These are phyloP conservation scores for Dryadomyces quercus-mongolicae DNA, from an alignment of 2,329 filamentous ascomycete species.

Conservation along the genomic window DNA sequence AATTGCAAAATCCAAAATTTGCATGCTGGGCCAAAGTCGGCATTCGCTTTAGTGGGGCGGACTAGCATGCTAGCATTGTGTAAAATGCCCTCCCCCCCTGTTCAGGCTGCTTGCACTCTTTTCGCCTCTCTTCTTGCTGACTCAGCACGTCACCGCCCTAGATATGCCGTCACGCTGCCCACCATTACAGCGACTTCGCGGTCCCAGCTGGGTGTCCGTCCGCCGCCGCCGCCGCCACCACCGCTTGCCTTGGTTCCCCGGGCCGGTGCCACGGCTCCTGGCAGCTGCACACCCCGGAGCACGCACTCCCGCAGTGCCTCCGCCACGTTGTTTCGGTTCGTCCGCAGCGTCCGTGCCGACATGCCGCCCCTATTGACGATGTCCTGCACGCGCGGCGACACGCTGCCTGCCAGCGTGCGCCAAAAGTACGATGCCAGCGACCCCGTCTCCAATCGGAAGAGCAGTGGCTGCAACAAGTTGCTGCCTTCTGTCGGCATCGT, in stretches of 20 bases:
- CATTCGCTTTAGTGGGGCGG: not conserved
- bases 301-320: slow-evolving; percentile 78
- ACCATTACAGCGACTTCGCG: slow-evolving; percentile 93
- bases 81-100: not conserved
- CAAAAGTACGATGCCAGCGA: slow-evolving; percentile 88
- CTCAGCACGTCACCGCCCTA: not conserved
- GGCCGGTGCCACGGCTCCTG: slow-evolving; percentile 33
- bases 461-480: slow-evolving; percentile 58
- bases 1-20: not conserved
- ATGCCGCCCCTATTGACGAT: slow-evolving; percentile 74
- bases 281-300: slow-evolving; percentile 59
- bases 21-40: not conserved
- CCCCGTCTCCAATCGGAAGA: slow-evolving; percentile 72
- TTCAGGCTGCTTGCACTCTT: not conserved
- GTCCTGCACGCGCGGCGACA: slow-evolving; percentile 70
- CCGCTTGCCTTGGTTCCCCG: slow-evolving; percentile 23
- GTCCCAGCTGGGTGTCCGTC: slow-evolving; percentile 50
- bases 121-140: not conserved
- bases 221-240: slow-evolving; percentile 12
- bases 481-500: slow-evolving; percentile 18
- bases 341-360: slow-evolving; percentile 65
- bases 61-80: not conserved
- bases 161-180: slow-evolving; percentile 57
- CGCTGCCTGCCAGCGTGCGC: slow-evolving; percentile 69
- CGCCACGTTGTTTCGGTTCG: slow-evolving; percentile 61